Base-by-base conservation (phyloP, 768 basidiomycete species). In the Trametes sanguinea region DNA sequence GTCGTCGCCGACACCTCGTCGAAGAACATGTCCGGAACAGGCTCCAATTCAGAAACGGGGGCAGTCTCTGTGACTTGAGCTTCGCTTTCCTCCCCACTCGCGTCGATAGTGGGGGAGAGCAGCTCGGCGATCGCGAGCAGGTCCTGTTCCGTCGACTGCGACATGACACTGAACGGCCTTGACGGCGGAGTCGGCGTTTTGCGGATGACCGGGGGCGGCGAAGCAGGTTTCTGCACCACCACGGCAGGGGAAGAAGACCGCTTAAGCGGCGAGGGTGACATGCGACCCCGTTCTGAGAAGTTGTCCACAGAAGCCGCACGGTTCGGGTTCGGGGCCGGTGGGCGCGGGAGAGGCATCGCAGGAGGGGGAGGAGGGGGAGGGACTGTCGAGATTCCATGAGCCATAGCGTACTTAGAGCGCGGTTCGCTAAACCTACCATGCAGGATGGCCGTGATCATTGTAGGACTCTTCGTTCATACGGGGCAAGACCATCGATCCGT, bases 81-180 rank as follows among this genome's bases (percentile, higher is more conserved):
- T 8, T 69, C 69, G 32, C 57, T 46, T 46, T 67, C 71, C 17
- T 10, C 64, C 7, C 44, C 51, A 14, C 61, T 37, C 29, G 74
- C 70, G 14, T 68, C 69, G 22, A 76, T 64, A 33, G 72, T 63
- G 1, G 76, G 74, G 10, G 78, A 75, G 59, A 85, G 74, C 44
- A 83, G 70, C 32, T 83, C 83, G 2, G 80, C 78, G 50, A 85
- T 71, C n/a, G 78, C 81, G n/a, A 76, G 69, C 13, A 85, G 75
- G 61, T 85, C 84, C 33, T 72, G 67, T 51, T 85, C 84, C 9
- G 83, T 82, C 11, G 75, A 72, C 6, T 78, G 70, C 3, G 83
- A 84, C 35, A 83, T 76, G 22, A 75, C 65, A 63, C 82, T 85
- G 51, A 69, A 68, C 32, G 75, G 63, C 58, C 81, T 77, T 10